Conservation (phyloP, 2,329 filamentous ascomycete genomes). For the Achaetomium macrosporum region DNA sequence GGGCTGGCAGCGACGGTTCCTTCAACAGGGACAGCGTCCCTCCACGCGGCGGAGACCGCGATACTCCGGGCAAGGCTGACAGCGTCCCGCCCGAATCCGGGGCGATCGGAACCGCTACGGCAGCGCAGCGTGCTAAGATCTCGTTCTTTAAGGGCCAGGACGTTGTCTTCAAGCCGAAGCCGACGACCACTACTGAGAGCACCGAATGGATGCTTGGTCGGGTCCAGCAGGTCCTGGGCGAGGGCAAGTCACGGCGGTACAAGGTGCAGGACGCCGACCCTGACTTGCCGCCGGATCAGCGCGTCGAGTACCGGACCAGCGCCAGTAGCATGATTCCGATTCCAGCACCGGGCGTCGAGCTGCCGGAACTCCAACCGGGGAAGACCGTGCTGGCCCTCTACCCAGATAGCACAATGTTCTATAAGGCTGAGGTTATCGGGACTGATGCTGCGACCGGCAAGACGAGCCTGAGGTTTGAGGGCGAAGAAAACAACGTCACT, state of each 20-base stretch:
- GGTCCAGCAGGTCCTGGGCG: slow-evolving; percentile 67
- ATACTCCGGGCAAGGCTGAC: slow-evolving; percentile 51
- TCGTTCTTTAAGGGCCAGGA: slow-evolving; percentile 57
- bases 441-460: slow-evolving; percentile 48
- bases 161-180: slow-evolving; percentile 60
- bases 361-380: slow-evolving; percentile 58
- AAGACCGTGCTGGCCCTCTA: slow-evolving; percentile 74
- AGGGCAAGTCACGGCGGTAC: slow-evolving; percentile 72
- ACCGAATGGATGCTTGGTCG: slow-evolving; percentile 70
- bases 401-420: slow-evolving; percentile 79
- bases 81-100: slow-evolving; percentile 44
- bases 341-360: slow-evolving; percentile 48
- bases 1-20: slow-evolving; percentile 30
- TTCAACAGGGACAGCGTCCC: slow-evolving; percentile 32
- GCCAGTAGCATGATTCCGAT: slow-evolving; percentile 75
- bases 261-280: slow-evolving; percentile 76
- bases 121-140: slow-evolving; percentile 44
- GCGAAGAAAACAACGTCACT: slow-evolving; percentile 67
- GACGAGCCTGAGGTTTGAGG: slow-evolving; percentile 69
- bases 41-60: slow-evolving; percentile 38
- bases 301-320: slow-evolving; percentile 63
- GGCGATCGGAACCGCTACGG: slow-evolving; percentile 31
- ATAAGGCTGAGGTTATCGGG: slow-evolving; percentile 74
- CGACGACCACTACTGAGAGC: slow-evolving; percentile 40
- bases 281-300: slow-evolving; percentile 56